phyloP scores from a whole-genome alignment of 225 moss, liverwort and hornwort genomes.

The Thuidium tamariscinum region DNA sequence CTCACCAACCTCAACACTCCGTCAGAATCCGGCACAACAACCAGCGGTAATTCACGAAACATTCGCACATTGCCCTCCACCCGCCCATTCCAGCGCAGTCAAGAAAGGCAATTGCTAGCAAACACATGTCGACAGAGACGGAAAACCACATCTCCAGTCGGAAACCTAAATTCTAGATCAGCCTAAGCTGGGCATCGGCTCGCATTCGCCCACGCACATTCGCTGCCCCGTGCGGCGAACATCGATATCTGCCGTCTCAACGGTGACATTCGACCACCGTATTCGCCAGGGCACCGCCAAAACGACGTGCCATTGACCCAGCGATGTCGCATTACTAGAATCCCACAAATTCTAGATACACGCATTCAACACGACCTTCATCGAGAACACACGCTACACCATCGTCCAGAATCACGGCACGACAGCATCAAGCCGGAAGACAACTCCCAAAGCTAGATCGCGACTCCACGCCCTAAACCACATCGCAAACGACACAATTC shows the following conservation, averaged over 20 bases:
- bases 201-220: background rate
- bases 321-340: background rate
- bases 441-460: background rate
- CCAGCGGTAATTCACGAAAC: no score
- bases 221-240: no score
- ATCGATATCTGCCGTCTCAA: no score
- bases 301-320: background rate
- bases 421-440: background rate
- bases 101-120: background rate
- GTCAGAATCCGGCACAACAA: background rate
- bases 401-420: background rate
- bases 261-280: background rate
- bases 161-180: background rate
- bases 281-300: background rate
- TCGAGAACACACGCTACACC: background rate
- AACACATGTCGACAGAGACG: background rate
- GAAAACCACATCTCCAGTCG: background rate
- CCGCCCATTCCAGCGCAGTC: background rate
- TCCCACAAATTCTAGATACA: background rate
- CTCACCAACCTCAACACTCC: background rate
- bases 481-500: background rate
- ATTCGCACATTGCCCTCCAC: background rate
- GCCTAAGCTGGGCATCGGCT: accelerated
- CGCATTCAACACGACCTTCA: background rate
- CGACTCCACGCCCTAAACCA: no score